phyloP scores from a whole-genome alignment of 1,139 yeast species.

The Candida anutae region DNA sequence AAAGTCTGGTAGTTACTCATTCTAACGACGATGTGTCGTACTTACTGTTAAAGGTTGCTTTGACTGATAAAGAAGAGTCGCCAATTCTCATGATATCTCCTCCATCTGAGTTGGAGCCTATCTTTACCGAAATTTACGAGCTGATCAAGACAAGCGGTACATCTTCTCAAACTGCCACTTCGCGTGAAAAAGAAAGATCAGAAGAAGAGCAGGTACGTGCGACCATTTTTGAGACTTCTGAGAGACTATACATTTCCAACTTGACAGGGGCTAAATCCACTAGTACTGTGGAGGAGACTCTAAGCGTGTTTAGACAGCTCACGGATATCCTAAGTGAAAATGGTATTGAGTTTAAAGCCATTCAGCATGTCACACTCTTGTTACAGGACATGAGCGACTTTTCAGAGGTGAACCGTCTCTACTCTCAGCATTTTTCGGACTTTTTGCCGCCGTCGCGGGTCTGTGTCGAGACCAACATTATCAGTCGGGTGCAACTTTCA shows the following conservation, averaged over 20 bases:
- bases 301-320: slow-evolving; percentile 41
- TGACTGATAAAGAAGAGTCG: slow-evolving; percentile 27
- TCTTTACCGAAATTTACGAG: slow-evolving; percentile 34
- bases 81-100: slow-evolving; percentile 15
- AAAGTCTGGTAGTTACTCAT: slow-evolving; percentile 36
- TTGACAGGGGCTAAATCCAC: slow-evolving; percentile 21
- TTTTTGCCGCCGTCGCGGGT: slow-evolving; percentile 80
- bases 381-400: slow-evolving; percentile 62
- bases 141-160: neutral
- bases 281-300: slow-evolving; percentile 36
- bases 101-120: slow-evolving; percentile 41
- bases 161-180: neutral
- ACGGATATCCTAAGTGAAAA: slow-evolving; percentile 18
- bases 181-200: neutral
- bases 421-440: slow-evolving; percentile 44
- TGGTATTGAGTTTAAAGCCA: slow-evolving; percentile 25
- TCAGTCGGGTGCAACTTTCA: slow-evolving; percentile 48
- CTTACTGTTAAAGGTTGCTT: slow-evolving; percentile 38
- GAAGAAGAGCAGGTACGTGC: neutral
- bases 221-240: slow-evolving; percentile 4
- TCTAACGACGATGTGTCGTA: slow-evolving; percentile 61
- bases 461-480: slow-evolving; percentile 59
- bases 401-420: slow-evolving; percentile 49
- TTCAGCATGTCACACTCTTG: slow-evolving; percentile 54
- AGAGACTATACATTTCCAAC: slow-evolving; percentile 45